Percentiles rank a stretch among this genome's conserved stretches.
phyloP scores from a whole-genome alignment of 2,329 filamentous ascomycete species.

The Phaeosphaeriaceae sp. region DNA sequence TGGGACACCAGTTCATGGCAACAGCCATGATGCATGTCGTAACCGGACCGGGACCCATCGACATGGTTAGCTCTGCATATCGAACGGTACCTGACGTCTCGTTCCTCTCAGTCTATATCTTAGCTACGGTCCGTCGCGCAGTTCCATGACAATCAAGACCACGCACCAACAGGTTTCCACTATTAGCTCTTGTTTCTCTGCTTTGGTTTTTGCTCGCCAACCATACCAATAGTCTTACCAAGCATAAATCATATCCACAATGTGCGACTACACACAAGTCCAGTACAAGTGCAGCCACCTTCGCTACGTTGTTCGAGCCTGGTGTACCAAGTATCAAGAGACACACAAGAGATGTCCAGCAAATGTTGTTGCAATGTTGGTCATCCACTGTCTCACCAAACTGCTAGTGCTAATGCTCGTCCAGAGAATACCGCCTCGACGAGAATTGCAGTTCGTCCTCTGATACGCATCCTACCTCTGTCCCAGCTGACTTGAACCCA shows the following conservation, averaged over 20 bases:
- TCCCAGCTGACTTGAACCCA: slow-evolving; percentile 19
- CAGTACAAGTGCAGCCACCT: slow-evolving; percentile 65
- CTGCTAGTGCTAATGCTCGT: slow-evolving; percentile 13
- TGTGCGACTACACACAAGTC: slow-evolving; percentile 69
- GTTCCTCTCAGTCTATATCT: slow-evolving; percentile 19
- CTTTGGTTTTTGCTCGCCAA: not conserved
- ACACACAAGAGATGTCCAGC: slow-evolving; percentile 64
- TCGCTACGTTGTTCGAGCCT: slow-evolving; percentile 63
- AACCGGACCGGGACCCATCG: slow-evolving; percentile 18
- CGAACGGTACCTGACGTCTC: slow-evolving; percentile 33
- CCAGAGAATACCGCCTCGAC: slow-evolving; percentile 57
- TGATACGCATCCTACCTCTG: not conserved
- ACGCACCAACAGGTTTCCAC: not conserved
- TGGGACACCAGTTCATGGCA: slow-evolving; percentile 23
- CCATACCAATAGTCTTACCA: not conserved
- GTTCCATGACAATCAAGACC: slow-evolving; percentile 6
- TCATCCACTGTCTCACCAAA: not conserved
- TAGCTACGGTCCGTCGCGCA: slow-evolving; percentile 24
- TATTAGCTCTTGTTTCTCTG: not conserved
- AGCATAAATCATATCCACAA: slow-evolving; percentile 28
- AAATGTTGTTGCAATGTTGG: slow-evolving; percentile 62
- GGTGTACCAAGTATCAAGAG: slow-evolving; percentile 63
- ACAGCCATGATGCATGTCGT: slow-evolving; percentile 29
- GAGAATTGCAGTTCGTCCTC: slow-evolving; percentile 56
- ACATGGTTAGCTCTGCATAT: slow-evolving; percentile 25